A percentile compares a stretch with the other conserved stretches of the same genome.
phyloP scores from a whole-genome alignment of 73 alveolate genomes.

The Halteria grandinella region DNA sequence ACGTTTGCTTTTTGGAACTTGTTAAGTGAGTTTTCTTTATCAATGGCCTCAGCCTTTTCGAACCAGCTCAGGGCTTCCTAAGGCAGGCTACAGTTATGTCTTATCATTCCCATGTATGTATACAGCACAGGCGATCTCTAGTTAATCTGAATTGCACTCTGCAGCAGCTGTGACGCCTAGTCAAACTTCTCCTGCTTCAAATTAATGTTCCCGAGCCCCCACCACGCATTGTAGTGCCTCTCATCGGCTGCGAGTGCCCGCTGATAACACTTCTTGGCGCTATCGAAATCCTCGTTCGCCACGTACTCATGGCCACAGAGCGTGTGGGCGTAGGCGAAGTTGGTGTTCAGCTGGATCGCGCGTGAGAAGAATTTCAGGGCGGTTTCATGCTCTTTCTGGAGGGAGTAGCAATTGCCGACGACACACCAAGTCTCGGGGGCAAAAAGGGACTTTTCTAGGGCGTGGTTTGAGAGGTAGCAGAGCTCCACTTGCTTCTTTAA shows the following conservation, averaged over 20 bases:
- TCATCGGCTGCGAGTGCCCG: conserved; percentile 88
- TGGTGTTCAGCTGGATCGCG: conserved; percentile 90
- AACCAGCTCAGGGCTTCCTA: conserved; percentile 84
- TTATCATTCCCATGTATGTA: conserved; percentile 92
- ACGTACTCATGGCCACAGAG: conserved; percentile 96
- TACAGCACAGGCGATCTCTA: conserved; percentile 88
- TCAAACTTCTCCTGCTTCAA: conserved; percentile 92
- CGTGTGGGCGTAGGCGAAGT: conserved; percentile 94
- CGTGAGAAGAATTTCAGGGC: conserved; percentile 93
- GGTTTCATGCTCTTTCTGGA: conserved; percentile 96
- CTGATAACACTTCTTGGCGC: conserved; percentile 88
- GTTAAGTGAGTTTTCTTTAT: conserved; percentile 88
- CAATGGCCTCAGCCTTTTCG: conserved; percentile 80
- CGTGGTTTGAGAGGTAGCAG: conserved; percentile 84
- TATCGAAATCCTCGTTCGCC: conserved; percentile 91
- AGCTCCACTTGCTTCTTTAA: conserved; percentile 92
- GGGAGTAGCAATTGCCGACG: conserved; percentile 93
- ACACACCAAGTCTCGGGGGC: conserved; percentile 97
- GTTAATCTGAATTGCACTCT: conserved; percentile 82
- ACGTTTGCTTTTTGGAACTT: conserved; percentile 88
- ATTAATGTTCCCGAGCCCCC: conserved; percentile 98
- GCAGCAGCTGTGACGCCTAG: conserved; percentile 85
- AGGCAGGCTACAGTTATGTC: conserved; percentile 82
- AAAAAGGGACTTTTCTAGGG: conserved; percentile 83
- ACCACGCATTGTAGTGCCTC: conserved; percentile 95